Evolutionary conservation across 2,329 filamentous ascomycete species (phyloP).

Genomic region (Neoarthrinium moseri): DNA sequence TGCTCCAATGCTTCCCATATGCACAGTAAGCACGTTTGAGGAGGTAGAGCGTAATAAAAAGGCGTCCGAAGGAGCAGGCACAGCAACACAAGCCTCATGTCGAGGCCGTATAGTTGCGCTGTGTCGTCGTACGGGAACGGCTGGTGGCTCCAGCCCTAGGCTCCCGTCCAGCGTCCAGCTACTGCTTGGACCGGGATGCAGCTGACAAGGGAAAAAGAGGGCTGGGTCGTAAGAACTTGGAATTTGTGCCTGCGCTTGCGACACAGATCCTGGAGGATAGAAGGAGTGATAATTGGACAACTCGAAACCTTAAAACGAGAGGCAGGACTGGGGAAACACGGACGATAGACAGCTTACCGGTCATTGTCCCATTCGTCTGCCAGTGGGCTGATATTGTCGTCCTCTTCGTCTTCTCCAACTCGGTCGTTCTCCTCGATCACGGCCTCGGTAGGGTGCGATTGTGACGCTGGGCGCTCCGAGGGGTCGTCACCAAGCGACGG

Average conservation of each 20-base stretch:
- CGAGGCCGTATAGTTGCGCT: too few species aligned
- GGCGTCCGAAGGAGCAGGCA: too few species aligned
- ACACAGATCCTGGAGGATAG: background rate
- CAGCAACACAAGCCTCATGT: too few species aligned
- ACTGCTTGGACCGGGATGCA: background rate
- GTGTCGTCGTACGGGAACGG: too few species aligned
- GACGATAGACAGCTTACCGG: background rate
- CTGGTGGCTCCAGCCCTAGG: background rate
- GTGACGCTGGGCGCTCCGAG: background rate
- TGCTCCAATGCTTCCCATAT: too few species aligned
- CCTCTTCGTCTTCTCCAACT: constrained; percentile 1
- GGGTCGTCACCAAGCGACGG: constrained; percentile 6
- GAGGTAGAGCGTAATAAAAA: too few species aligned
- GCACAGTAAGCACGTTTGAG: too few species aligned
- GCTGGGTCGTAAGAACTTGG: background rate
- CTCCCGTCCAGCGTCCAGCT: background rate
- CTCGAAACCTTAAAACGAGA: background rate
- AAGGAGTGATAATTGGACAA: background rate
- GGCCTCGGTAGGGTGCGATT: background rate
- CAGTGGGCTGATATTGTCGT: constrained; percentile 1
- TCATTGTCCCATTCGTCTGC: background rate
- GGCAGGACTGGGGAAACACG: background rate
- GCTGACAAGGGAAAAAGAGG: background rate
- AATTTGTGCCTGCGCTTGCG: too few species aligned
- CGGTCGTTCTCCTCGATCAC: background rate